These are phyloP conservation scores for Podaxis rugospora DNA, from an alignment of 768 basidiomycete genomes.

Conservation along the genomic window DNA sequence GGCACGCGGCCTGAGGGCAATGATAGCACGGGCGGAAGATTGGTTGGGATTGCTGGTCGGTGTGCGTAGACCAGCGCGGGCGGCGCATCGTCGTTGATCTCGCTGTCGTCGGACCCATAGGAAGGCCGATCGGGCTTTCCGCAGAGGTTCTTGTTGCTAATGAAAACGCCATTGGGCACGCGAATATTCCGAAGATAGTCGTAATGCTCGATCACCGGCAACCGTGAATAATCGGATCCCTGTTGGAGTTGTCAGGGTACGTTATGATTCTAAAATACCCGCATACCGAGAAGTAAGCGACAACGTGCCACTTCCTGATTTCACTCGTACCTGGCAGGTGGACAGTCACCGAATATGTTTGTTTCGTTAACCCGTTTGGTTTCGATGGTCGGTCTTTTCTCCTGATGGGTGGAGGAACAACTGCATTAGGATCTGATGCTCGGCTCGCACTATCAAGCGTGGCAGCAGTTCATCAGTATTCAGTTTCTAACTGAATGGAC, in stretches of 20 bases:
- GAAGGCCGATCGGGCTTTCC: conserved; percentile 38
- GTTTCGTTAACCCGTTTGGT: conserved; percentile 79
- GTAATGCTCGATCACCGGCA: conserved; percentile 73
- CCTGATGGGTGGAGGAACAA: conserved; percentile 55
- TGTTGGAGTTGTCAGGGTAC: conserved; percentile 22
- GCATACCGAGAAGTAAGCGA: conserved; percentile 75
- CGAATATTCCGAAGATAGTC: conserved; percentile 65
- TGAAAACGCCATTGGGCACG: conserved; percentile 68
- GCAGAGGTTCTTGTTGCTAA: conserved; percentile 57
- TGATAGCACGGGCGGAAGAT: conserved; percentile 17
- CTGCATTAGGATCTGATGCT: conserved; percentile 56
- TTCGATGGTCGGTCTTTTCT: conserved; percentile 77
- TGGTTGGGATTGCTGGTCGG: conserved; percentile 12
- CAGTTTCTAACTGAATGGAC: background rate
- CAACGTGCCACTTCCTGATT: conserved; percentile 77
- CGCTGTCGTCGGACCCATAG: conserved; percentile 43
- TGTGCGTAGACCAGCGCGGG: conserved; percentile 16
- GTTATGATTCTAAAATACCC: conserved; percentile 7
- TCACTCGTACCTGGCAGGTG: conserved; percentile 54
- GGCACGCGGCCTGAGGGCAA: conserved; percentile 5
- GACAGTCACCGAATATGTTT: conserved; percentile 78
- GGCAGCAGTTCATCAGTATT: conserved; percentile 13
- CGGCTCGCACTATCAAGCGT: conserved; percentile 43
- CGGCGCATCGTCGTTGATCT: conserved; percentile 29
- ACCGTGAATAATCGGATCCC: conserved; percentile 64